Conservation (phyloP, 2,329 filamentous ascomycete genomes). For the Pseudocercospora ulei region DNA sequence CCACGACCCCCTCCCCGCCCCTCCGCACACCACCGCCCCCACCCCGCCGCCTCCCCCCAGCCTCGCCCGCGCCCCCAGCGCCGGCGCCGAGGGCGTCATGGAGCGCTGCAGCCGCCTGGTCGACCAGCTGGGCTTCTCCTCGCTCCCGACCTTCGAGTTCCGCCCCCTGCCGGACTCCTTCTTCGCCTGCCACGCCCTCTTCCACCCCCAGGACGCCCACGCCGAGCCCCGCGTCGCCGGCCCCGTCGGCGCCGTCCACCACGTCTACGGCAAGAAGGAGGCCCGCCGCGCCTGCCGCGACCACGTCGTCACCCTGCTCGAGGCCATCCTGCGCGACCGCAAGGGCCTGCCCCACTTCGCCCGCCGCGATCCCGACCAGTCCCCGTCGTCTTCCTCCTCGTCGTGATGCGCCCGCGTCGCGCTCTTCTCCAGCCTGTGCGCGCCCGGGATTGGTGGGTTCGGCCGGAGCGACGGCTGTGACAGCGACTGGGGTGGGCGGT, state of each 20-base stretch:
- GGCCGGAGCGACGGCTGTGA: no score
- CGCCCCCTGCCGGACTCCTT: constrained; percentile 25
- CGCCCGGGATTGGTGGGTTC: no score
- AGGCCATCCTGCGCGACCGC: constrained; percentile 26
- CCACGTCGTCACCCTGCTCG: constrained; percentile 36
- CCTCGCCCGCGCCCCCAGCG: constrained; percentile 1
- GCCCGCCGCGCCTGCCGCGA: constrained; percentile 44
- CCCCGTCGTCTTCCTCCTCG: no score
- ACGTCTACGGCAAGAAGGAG: constrained; percentile 43
- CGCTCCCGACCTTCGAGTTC: constrained; percentile 13
- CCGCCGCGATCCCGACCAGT: no score
- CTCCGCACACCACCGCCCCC: constrained; percentile 9
- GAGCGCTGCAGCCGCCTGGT: constrained; percentile 20
- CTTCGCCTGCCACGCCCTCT: constrained; percentile 35
- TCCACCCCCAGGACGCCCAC: constrained; percentile 22
- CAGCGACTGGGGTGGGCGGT: no score
- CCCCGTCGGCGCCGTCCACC: constrained; percentile 37
- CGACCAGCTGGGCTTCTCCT: constrained; percentile 23
- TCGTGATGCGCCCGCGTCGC: no score
- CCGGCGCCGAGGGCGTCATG: neutral
- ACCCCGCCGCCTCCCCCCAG: constrained; percentile 12
- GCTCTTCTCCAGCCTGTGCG: no score
- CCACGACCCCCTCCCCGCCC: constrained; percentile 1
- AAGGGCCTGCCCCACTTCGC: neutral
- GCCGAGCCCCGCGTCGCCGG: constrained; percentile 29